Evolutionary conservation across 1,284 basidiomycete genomes (phyloP).

Genomic region (Ustilago lituana): DNA sequence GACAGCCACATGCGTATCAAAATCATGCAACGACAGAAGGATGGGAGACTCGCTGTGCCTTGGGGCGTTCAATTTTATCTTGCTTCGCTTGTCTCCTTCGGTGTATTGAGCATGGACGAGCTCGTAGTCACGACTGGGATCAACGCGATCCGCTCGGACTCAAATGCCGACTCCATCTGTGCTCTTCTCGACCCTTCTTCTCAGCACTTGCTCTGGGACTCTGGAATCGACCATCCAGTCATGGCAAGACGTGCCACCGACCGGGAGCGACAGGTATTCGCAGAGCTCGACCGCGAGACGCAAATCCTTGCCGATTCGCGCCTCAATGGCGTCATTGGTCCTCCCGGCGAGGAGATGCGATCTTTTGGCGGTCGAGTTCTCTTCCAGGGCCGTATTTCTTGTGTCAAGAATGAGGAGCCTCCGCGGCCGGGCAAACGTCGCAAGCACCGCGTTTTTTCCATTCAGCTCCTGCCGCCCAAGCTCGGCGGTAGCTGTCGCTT

Average conservation of each 20-base stretch:
- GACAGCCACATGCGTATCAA: slow-evolving; percentile 10
- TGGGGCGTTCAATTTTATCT: slow-evolving; percentile 37
- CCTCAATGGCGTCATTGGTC: slow-evolving; percentile 32
- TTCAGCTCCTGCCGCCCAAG: slow-evolving; percentile 32
- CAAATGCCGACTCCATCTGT: slow-evolving; percentile 13
- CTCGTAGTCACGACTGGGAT: slow-evolving; percentile 15
- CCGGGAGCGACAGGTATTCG: slow-evolving; percentile 14
- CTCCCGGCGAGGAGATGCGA: slow-evolving; percentile 28
- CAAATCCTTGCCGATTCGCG: slow-evolving; percentile 3
- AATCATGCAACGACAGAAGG: slow-evolving; percentile 15
- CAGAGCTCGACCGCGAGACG: slow-evolving; percentile 35
- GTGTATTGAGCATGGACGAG: slow-evolving; percentile 14
- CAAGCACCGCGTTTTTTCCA: slow-evolving; percentile 7
- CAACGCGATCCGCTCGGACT: slow-evolving; percentile 17
- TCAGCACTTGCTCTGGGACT: slow-evolving; percentile 21
- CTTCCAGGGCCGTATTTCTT: slow-evolving; percentile 30
- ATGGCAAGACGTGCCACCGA: slow-evolving; percentile 17
- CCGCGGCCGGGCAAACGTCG: neutral
- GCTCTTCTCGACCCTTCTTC: slow-evolving; percentile 13
- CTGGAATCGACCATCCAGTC: neutral
- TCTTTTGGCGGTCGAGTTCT: slow-evolving; percentile 30
- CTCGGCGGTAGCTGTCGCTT: slow-evolving; percentile 40
- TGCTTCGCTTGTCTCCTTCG: slow-evolving; percentile 24
- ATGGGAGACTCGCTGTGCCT: slow-evolving; percentile 19
- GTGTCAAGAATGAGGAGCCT: slow-evolving; percentile 2